Percentiles rank a stretch among this genome's conserved stretches.
Evolutionary conservation across 2,329 filamentous ascomycete species (phyloP).

Genomic region (Colletotrichum eleusines): DNA sequence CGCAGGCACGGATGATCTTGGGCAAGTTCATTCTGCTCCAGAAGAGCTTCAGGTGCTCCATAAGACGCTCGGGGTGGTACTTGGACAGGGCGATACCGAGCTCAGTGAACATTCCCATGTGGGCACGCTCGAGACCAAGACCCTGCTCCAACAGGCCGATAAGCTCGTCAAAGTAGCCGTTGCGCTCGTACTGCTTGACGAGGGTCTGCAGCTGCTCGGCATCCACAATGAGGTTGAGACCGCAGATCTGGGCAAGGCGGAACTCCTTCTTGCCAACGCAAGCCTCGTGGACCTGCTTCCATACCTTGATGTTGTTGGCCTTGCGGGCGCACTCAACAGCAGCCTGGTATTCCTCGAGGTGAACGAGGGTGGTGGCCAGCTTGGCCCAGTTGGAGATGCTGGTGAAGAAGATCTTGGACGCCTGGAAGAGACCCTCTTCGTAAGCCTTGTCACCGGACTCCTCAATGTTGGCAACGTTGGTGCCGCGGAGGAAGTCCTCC

Average conservation of each 20-base stretch:
- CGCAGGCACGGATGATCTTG: conserved; percentile 93
- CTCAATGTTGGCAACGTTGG: conserved; percentile 96
- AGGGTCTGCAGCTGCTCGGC: conserved; percentile 94
- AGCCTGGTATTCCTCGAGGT: conserved; percentile 95
- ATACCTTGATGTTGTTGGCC: conserved; percentile 99
- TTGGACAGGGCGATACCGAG: conserved; percentile 92
- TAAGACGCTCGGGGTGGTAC: conserved; percentile 94
- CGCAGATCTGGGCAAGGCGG: conserved; percentile 97
- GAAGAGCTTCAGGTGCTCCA: conserved; percentile 99
- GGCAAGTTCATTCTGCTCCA: conserved; percentile 98
- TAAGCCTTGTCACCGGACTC: conserved; percentile 99
- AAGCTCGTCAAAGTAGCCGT: conserved; percentile 98
- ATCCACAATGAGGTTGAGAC: conserved; percentile 97
- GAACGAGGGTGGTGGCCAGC: conserved; percentile 96
- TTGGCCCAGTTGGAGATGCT: conserved; percentile 99
- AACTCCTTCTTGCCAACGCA: conserved; percentile 99
- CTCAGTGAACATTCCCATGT: conserved; percentile 98
- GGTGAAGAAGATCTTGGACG: conserved; percentile 95
- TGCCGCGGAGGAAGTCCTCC: conserved; percentile 93
- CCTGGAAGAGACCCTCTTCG: conserved; percentile 92
- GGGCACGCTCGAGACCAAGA: conserved; percentile 88
- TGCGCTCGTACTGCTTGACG: conserved; percentile 95
- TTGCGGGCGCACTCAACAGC: conserved; percentile 98
- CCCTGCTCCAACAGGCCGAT: conserved; percentile 95
- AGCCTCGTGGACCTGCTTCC: conserved; percentile 97